Evolutionary conservation across 306 rosid genomes (phyloP).

Genomic region (Argentina anserina): DNA sequence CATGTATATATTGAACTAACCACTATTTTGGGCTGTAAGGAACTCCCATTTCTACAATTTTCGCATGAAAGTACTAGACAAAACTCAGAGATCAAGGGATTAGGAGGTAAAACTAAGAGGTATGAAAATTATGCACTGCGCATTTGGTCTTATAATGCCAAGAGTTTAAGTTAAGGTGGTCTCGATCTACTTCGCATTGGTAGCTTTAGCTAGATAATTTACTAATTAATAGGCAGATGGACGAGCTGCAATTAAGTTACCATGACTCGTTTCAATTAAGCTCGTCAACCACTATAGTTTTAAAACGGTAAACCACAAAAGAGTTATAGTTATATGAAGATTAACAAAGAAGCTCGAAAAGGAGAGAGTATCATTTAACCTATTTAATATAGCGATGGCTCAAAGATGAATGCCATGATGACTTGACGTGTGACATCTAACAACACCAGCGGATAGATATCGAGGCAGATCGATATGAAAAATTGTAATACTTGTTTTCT

Average conservation of each 20-base stretch:
- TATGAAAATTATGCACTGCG: background rate
- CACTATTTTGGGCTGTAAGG: constrained; percentile 56
- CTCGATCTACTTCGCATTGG: background rate
- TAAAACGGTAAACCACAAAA: background rate
- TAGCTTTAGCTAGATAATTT: background rate
- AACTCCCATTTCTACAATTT: constrained; percentile 60
- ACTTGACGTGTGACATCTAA: constrained; percentile 26
- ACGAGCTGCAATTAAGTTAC: background rate
- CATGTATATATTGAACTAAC: constrained; percentile 4
- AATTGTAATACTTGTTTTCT: background rate
- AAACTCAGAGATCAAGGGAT: background rate
- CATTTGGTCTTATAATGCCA: background rate
- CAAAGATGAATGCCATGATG: constrained; percentile 2
- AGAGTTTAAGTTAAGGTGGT: background rate
- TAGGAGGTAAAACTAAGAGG: background rate
- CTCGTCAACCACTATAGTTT: background rate
- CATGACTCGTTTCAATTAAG: background rate
- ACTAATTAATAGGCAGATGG: constrained; percentile 3
- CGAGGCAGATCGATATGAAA: background rate
- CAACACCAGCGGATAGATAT: background rate
- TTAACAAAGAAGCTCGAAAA: background rate
- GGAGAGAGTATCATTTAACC: background rate
- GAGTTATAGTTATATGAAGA: too few relatives aligned
- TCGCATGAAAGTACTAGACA: constrained; percentile 4
- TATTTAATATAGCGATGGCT: too few relatives aligned